Evolutionary conservation across 2,329 filamentous ascomycete species (phyloP).

Genomic region (Fusarium virguliforme): DNA sequence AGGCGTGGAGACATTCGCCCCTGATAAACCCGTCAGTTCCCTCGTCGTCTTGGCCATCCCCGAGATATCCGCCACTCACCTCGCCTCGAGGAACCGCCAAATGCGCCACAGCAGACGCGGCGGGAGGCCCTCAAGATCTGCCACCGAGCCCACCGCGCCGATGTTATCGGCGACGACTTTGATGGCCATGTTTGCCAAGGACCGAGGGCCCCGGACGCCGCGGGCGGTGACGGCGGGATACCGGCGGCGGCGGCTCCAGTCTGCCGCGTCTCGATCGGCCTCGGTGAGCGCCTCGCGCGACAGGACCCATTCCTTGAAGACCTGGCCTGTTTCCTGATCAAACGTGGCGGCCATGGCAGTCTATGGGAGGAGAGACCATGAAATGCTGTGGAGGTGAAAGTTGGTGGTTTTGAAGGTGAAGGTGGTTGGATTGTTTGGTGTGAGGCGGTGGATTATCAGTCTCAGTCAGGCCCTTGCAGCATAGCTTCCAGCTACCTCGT

Average conservation of each 20-base stretch:
- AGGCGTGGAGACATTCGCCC: conserved; percentile 59
- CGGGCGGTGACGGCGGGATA: conserved; percentile 50
- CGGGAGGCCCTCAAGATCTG: conserved; percentile 57
- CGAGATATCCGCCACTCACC: conserved; percentile 51
- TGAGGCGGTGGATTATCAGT: conserved; percentile 13
- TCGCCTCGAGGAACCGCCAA: conserved; percentile 60
- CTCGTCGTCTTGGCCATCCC: not conserved
- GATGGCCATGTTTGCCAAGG: conserved; percentile 60
- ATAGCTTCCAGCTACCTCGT: not conserved
- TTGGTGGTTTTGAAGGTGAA: not conserved
- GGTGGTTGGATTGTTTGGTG: conserved; percentile 27
- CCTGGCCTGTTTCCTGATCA: conserved; percentile 55
- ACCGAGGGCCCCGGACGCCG: conserved; percentile 55
- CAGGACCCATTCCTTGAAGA: conserved; percentile 59
- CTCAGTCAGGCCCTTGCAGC: conserved; percentile 1
- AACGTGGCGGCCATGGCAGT: conserved; percentile 50
- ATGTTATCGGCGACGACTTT: conserved; percentile 59
- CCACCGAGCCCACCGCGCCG: conserved; percentile 52
- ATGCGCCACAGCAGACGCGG: conserved; percentile 56
- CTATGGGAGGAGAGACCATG: not conserved
- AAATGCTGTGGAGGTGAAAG: too few relatives aligned
- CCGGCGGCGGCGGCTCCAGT: conserved; percentile 58
- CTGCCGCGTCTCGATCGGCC: conserved; percentile 45
- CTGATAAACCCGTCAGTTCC: conserved; percentile 39
- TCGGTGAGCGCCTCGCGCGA: conserved; percentile 48